These are phyloP conservation scores for Taphrina communis DNA, from an alignment of 1,139 yeast genomes.

Conservation along the genomic window DNA sequence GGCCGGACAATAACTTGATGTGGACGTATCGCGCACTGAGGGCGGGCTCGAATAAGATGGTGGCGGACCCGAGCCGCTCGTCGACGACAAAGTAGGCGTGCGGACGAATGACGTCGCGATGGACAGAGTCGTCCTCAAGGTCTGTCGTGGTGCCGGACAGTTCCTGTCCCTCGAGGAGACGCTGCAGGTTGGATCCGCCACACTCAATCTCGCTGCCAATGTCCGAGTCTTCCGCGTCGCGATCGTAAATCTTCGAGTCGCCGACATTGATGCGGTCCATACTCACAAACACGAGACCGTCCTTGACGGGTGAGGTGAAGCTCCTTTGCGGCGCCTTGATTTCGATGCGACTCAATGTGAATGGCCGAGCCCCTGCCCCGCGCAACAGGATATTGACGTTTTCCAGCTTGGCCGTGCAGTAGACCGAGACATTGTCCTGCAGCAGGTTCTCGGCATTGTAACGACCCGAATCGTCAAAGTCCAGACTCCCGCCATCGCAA, in stretches of 20 bases:
- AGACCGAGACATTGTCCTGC: conserved; percentile 30
- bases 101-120: conserved; percentile 12
- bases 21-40: conserved; percentile 34
- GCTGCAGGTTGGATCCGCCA: conserved; percentile 1
- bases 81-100: conserved; percentile 34
- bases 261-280: conserved; percentile 40
- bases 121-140: neutral
- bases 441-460: conserved; percentile 36
- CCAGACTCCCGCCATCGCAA: conserved; percentile 40
- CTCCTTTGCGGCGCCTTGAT: conserved; percentile 46
- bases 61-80: conserved; percentile 20
- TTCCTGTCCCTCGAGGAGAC: conserved; percentile 22
- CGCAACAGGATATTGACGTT: conserved; percentile 36
- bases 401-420: conserved; percentile 39
- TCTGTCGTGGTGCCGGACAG: conserved; percentile 30
- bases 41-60: conserved; percentile 30
- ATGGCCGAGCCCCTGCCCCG: conserved; percentile 42
- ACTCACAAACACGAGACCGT: conserved; percentile 46
- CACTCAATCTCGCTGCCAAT: conserved; percentile 7
- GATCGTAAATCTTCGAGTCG: conserved; percentile 21
- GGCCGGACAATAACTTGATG: conserved; percentile 35
- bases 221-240: conserved; percentile 18
- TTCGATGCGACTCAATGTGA: conserved; percentile 45
- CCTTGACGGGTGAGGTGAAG: conserved; percentile 46
- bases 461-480: conserved; percentile 35